These are phyloP conservation scores for Sclerotinia borealis DNA, from an alignment of 2,329 filamentous ascomycete genomes.

Conservation along the genomic window DNA sequence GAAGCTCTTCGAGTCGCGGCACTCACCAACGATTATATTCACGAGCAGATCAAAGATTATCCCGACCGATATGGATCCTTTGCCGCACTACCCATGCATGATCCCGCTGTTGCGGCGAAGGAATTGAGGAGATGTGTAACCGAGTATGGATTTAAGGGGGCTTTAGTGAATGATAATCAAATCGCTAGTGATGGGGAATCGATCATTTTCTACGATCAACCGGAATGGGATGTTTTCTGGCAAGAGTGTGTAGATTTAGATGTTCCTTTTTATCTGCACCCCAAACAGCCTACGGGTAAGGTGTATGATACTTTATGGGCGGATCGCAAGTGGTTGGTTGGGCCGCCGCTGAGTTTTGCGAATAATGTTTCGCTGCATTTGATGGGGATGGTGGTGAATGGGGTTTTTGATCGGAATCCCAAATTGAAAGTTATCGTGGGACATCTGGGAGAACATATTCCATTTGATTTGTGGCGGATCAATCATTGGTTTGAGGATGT, in stretches of 20 bases:
- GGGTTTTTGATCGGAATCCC: conserved; percentile 45
- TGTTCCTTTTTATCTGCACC: conserved; percentile 60
- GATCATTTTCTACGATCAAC: conserved; percentile 58
- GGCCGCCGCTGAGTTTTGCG: conserved; percentile 53
- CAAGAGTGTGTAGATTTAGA: conserved; percentile 50
- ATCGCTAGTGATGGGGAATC: conserved; percentile 54
- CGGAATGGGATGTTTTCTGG: conserved; percentile 59
- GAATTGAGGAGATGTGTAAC: conserved; percentile 48
- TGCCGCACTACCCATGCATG: conserved; percentile 47
- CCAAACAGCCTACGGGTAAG: conserved; percentile 47
- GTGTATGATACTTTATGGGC: conserved; percentile 54
- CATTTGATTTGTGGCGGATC: conserved; percentile 45
- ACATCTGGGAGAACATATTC: conserved; percentile 44
- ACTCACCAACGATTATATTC: conserved; percentile 32
- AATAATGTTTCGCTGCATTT: conserved; percentile 53
- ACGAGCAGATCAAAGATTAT: conserved; percentile 21
- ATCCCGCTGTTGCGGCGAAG: conserved; percentile 43
- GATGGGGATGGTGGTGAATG: conserved; percentile 45
- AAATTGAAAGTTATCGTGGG: conserved; percentile 42
- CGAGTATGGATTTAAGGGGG: conserved; percentile 56
- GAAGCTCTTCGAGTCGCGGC: conserved; percentile 39
- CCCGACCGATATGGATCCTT: conserved; percentile 42
- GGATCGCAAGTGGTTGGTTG: conserved; percentile 53
- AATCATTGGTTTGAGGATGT: conserved; percentile 51
- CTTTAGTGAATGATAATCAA: conserved; percentile 57